Conservation (phyloP, 345 rosid species). For the Sisymbrium altissimum region DNA sequence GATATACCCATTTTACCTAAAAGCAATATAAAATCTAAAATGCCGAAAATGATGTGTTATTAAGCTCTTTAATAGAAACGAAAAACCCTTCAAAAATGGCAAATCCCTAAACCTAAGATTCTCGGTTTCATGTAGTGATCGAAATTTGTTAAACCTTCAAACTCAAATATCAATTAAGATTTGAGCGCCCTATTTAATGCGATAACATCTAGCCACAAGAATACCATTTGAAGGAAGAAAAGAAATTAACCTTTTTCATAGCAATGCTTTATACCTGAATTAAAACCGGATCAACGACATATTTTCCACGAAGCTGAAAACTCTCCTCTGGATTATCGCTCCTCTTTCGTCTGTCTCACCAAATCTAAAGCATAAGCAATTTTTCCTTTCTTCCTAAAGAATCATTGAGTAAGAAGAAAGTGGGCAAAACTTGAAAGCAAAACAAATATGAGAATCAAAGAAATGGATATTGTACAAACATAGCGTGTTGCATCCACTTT, state of each 20-base stretch:
- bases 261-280: neutral
- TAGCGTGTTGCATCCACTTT: slow-evolving; percentile 27
- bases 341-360: neutral
- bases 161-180: neutral
- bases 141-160: neutral
- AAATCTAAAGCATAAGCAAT: neutral
- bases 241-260: neutral
- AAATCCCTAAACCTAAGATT: neutral
- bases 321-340: neutral
- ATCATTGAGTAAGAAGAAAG: slow-evolving; percentile 22
- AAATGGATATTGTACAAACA: neutral
- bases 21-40: neutral
- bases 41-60: neutral
- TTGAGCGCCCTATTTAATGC: neutral
- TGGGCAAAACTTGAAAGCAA: slow-evolving; percentile 25
- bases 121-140: too few relatives aligned
- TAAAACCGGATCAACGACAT: neutral
- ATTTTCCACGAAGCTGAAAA: neutral
- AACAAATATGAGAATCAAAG: neutral
- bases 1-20: neutral
- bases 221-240: neutral
- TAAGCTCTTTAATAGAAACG: neutral
- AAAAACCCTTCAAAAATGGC: neutral
- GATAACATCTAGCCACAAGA: neutral
- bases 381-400: neutral